Evolutionary conservation across 2,329 filamentous ascomycete genomes (phyloP), one percentile per base, ranked within the genome.

Genomic region (Ilyonectria mors-panacis): DNA sequence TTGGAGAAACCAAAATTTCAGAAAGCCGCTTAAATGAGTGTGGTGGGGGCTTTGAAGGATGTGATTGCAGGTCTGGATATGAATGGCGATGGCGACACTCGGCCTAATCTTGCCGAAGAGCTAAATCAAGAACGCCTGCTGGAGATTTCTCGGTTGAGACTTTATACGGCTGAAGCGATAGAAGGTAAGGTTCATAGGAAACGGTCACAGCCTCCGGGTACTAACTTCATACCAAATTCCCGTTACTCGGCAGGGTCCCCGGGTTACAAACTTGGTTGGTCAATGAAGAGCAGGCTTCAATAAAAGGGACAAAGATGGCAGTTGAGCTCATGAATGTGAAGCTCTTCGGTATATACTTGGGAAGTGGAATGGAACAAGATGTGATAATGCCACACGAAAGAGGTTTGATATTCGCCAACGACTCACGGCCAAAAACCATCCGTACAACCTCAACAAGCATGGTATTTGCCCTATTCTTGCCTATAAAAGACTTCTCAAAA

Each of bases 391-490:
- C 30, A 7, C 30, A 21, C 5, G n/a, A 8, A 53, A 35, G 30
- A 21, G 9, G 13, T 51, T 75, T 75, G 73, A 75, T 75, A 74
- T 74, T 75, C 57, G 67, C 64, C 59, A 60, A 50, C 39, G 45
- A 59, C 13, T 45, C 53, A 58, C 59, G n/a, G 26, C 45, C 13
- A 35, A 45, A 55, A 35, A 51, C 30, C 39, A 61, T 28, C 55
- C 50, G 61, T 59, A 51, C 61, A 68, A 59, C 60, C 56, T 73
- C 64, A 55, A 67, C 47, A 69, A 66, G 68, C 63, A 68, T 73
- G 70, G 65, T 74, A 71, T 76, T 69, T 65, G 28, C 67, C 72
- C 64, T 70, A 63, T 64, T 73, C 65, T 67, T 67, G 64, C 70
- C 55, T 48, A 44, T 64, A 65, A 69, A 64, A 50, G 66, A 59